Evolutionary conservation across 2,329 filamentous ascomycete genomes (phyloP).

Genomic region (Penicillium palitans): DNA sequence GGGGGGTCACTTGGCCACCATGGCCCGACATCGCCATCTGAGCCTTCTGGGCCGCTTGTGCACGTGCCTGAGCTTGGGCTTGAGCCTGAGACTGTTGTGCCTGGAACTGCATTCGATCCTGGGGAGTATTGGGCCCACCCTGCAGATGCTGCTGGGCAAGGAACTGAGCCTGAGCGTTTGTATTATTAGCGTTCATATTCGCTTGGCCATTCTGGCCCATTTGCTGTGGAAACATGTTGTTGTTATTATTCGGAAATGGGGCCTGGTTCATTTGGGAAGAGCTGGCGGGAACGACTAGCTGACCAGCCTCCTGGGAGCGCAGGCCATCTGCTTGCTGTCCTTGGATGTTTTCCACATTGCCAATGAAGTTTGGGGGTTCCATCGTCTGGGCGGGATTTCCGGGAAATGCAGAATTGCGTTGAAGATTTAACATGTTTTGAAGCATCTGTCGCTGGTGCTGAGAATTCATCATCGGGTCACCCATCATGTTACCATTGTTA

Average conservation of each 20-base stretch:
- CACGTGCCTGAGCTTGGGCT: constrained; percentile 41
- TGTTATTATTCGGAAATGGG: constrained; percentile 38
- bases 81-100: constrained; percentile 35
- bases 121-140: constrained; percentile 45
- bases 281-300: constrained; percentile 64
- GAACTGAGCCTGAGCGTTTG: constrained; percentile 38
- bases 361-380: constrained; percentile 39
- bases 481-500: constrained; percentile 36
- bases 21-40: constrained; percentile 49
- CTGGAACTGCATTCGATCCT: constrained; percentile 44
- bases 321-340: constrained; percentile 63
- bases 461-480: constrained; percentile 39
- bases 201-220: constrained; percentile 41
- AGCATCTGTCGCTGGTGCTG: constrained; percentile 43
- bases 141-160: constrained; percentile 44
- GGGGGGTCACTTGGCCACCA: constrained; percentile 46
- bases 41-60: constrained; percentile 47
- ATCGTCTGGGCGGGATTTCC: constrained; percentile 35
- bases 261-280: constrained; percentile 52
- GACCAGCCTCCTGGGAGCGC: constrained; percentile 61
- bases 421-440: constrained; percentile 44
- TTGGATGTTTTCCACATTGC: constrained; percentile 56
- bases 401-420: constrained; percentile 40
- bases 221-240: constrained; percentile 47
- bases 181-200: constrained; percentile 38